Base-by-base conservation (phyloP, 495 filamentous ascomycete genomes). In the Rhizodiscina lignyota region DNA sequence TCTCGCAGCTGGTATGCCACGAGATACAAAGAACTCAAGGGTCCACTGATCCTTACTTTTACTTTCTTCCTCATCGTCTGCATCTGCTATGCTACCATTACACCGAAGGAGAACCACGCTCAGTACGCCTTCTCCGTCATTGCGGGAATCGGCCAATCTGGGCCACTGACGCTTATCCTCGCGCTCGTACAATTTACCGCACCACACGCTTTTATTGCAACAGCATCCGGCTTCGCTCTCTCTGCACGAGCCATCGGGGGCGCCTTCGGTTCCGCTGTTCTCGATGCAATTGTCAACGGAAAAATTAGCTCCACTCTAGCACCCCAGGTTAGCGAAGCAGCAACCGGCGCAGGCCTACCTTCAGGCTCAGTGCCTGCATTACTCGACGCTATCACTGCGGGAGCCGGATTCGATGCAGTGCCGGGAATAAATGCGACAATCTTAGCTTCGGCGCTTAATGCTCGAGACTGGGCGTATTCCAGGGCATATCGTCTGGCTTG, bases 161-260 rank as follows among this genome's bases (percentile, higher is more conserved):
- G 61, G 1, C 62, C 61, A 1, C 47, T 66, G 2, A 63, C 60
- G 1, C 54, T 67, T 16, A 48, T 70, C 11, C 51, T 60, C 5
- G 62, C 64, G 4, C 51, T 58, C 33, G 52, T 70, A 18, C 66
- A 68, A 45, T 67, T 67, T 48, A 67, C 64, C 5, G 56, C 64
- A 0, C 64, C 66, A 1, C 66, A 68, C 38, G 59, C 61, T 11
- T 67, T 59, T 41, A 55, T 70, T 20, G 63, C 62, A 4, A 67
- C 64, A 2, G 63, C 66, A 0, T 66, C 66, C 3, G 66, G 64
- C 3, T 55, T 70, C 0, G 62, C 59, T 13, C 66, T 66, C 53
- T 64, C 60, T 10, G 62, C 62, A 4, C 47, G 63, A 21, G 64
- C 64, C 23, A 62, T 70, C 36, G 63, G 63, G 21, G 63, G 64